Evolutionary conservation across 2,329 filamentous ascomycete species (phyloP).

Genomic region (Cercospora janseana): DNA sequence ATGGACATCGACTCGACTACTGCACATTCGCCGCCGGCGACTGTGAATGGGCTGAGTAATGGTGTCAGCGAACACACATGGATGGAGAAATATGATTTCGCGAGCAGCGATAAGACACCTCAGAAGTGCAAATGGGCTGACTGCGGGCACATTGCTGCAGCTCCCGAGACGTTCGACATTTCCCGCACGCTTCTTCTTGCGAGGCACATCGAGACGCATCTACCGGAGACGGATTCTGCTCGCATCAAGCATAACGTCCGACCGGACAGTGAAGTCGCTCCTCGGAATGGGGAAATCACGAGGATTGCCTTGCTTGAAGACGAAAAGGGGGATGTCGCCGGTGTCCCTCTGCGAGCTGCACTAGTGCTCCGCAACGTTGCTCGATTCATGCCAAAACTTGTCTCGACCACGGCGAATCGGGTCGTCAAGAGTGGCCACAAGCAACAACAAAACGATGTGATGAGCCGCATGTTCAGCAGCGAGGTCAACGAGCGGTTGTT

Average conservation of each 20-base stretch:
- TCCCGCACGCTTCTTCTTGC: conserved; percentile 33
- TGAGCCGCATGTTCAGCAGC: conserved; percentile 25
- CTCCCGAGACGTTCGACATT: conserved; percentile 23
- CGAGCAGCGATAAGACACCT: conserved; percentile 38
- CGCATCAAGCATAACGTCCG: conserved; percentile 33
- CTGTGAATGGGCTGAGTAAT: conserved; percentile 25
- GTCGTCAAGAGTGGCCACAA: conserved; percentile 20
- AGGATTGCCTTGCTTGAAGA: conserved; percentile 51
- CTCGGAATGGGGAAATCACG: conserved; percentile 18
- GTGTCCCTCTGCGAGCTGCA: conserved; percentile 74
- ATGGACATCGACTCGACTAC: conserved; percentile 42
- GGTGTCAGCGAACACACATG: conserved; percentile 17
- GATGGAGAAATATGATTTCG: conserved; percentile 32
- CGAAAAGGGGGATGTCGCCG: conserved; percentile 61
- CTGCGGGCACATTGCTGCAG: conserved; percentile 57
- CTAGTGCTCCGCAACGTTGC: conserved; percentile 78
- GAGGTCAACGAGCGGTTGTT: conserved; percentile 30
- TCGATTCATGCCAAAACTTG: conserved; percentile 41
- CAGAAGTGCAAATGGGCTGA: conserved; percentile 66
- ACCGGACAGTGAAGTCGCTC: conserved; percentile 20
- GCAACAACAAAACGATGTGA: conserved; percentile 25
- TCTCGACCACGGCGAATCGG: conserved; percentile 16
- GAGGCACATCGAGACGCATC: conserved; percentile 66
- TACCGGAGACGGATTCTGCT: conserved; percentile 47
- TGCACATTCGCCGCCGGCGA: conserved; percentile 15